Evolutionary conservation across 805 yeast species (phyloP).

Genomic region (Torulaspora maleeae): DNA sequence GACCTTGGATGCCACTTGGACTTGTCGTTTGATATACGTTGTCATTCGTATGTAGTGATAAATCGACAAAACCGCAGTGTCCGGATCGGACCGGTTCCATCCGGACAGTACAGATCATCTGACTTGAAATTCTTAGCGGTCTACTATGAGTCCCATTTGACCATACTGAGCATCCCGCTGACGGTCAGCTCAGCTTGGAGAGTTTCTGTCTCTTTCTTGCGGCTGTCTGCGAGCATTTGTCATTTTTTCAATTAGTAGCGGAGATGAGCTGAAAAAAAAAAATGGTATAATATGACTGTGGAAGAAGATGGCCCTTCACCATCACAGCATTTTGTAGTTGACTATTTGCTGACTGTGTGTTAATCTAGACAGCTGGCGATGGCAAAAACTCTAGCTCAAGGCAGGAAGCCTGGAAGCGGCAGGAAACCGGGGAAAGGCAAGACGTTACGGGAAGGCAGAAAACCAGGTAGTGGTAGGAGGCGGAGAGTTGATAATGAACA

Average conservation of each 20-base stretch:
- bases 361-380: slow-evolving; percentile 6
- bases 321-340: not conserved
- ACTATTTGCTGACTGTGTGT: not conserved
- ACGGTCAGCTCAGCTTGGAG: not conserved
- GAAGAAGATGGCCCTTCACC: not conserved
- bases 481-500: slow-evolving; percentile 14
- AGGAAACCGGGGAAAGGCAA: slow-evolving; percentile 36
- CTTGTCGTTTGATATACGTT: slow-evolving; percentile 1
- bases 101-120: not conserved
- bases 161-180: too few species aligned
- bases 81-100: not conserved
- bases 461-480: slow-evolving; percentile 35
- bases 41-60: not conserved
- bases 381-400: slow-evolving; percentile 37
- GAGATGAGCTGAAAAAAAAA: slow-evolving; percentile 1
- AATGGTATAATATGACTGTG: not conserved
- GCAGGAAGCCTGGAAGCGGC: slow-evolving; percentile 36
- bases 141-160: too few species aligned
- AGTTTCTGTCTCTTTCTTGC: not conserved
- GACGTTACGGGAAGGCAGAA: slow-evolving; percentile 34
- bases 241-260: not conserved
- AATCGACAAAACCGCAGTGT: not conserved
- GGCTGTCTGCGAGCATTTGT: not conserved
- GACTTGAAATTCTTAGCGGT: not conserved
- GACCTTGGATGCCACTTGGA: not conserved